Conservation (phyloP, 352 stramenopile genomes). For the Pythium aquatile region DNA sequence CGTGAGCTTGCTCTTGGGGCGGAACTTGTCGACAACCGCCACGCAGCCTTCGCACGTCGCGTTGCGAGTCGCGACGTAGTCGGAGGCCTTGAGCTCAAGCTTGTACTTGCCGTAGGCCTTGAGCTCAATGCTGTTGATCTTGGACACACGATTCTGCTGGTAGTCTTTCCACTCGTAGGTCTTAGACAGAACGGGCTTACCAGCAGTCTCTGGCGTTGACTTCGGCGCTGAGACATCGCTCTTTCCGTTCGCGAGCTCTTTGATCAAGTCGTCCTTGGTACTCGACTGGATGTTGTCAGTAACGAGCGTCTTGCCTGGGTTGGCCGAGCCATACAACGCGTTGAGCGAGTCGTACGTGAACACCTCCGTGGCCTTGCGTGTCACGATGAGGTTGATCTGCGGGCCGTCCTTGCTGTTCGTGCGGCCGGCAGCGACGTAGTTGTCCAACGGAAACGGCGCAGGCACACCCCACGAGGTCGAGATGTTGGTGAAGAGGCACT, state of each 20-base stretch:
- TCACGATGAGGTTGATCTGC: constrained; percentile 20
- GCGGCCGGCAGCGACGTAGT: constrained; percentile 52
- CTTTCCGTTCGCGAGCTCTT: not conserved
- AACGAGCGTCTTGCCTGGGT: not conserved
- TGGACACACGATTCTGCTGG: constrained; percentile 32
- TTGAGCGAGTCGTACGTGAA: constrained; percentile 8
- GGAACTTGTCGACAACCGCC: constrained; percentile 50
- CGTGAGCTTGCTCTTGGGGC: constrained; percentile 33
- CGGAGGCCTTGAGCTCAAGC: constrained; percentile 45
- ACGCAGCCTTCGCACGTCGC: constrained; percentile 53
- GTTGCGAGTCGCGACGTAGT: constrained; percentile 35
- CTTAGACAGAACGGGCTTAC: not conserved
- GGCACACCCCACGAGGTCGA: constrained; percentile 37
- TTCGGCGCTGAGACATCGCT: not conserved
- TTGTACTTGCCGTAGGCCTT: constrained; percentile 52
- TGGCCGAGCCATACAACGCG: not conserved
- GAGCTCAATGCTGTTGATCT: constrained; percentile 47
- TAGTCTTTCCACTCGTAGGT: constrained; percentile 55
- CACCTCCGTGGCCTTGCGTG: not conserved
- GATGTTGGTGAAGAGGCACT: constrained; percentile 39
- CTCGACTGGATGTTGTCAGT: not conserved
- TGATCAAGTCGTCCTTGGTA: not conserved
- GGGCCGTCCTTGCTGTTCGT: constrained; percentile 26
- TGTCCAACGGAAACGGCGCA: constrained; percentile 53
- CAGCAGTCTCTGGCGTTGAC: not conserved